Conservation (phyloP, 768 basidiomycete genomes). For the Rhodotorula kratochvilovae region DNA sequence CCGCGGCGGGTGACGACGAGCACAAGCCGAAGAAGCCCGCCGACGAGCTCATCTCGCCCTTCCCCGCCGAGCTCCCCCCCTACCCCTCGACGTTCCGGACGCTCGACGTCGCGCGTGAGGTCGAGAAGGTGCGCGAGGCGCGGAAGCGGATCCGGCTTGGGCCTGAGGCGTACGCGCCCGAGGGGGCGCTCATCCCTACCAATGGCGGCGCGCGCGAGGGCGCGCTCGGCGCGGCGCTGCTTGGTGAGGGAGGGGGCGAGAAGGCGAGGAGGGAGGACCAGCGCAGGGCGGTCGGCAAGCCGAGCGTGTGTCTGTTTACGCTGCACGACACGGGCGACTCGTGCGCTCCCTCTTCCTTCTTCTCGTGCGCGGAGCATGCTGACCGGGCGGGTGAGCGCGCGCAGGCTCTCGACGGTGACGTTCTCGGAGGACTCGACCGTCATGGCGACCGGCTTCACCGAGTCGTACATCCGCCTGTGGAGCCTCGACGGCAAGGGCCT, state of each 20-base stretch:
- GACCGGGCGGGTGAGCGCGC: too few relatives aligned
- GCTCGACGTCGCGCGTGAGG: constrained; percentile 83
- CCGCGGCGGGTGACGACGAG: constrained; percentile 49
- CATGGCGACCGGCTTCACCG: constrained; percentile 90
- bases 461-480: constrained; percentile 93
- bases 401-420: constrained; percentile 72
- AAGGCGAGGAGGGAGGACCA: constrained; percentile 13
- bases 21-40: background rate
- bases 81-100: constrained; percentile 76
- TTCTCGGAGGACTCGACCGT: constrained; percentile 88
- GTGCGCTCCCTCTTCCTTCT: constrained; percentile 52
- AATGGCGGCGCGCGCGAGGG: constrained; percentile 51
- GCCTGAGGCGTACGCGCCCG: constrained; percentile 51
- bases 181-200: constrained; percentile 24
- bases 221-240: constrained; percentile 57
- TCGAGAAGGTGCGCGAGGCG: constrained; percentile 79
- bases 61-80: constrained; percentile 69
- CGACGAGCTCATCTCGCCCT: constrained; percentile 53
- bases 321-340: constrained; percentile 92
- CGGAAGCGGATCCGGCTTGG: constrained; percentile 88
- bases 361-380: too few relatives aligned
- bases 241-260: background rate
- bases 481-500: constrained; percentile 87
- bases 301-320: constrained; percentile 92
- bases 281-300: constrained; percentile 56